A percentile compares a stretch with the other conserved stretches of the same genome.
These are phyloP conservation scores for Cyclaneusma minus DNA, from an alignment of 2,329 filamentous ascomycete genomes.

Conservation along the genomic window DNA sequence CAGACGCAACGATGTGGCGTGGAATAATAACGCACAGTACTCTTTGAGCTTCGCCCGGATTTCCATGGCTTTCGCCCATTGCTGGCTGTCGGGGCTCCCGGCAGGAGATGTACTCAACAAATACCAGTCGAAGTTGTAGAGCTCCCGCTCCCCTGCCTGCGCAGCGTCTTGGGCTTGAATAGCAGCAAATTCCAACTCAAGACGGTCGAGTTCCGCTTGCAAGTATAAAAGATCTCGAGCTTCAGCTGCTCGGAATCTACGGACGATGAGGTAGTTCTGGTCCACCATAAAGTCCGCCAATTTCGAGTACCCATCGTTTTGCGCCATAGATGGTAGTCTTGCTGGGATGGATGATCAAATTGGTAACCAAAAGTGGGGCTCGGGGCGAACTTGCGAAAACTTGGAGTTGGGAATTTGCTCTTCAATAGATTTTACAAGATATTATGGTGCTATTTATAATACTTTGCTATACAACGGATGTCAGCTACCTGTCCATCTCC, in stretches of 20 bases:
- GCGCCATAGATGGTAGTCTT: no score
- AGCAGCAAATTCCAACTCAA: conserved; percentile 3
- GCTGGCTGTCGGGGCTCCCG: conserved; percentile 1
- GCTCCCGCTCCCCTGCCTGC: conserved; percentile 2
- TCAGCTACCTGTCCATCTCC: no score
- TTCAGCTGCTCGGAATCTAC: conserved; percentile 3
- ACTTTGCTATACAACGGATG: no score
- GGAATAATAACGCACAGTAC: conserved; percentile 4
- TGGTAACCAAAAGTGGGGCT: no score
- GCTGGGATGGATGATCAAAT: no score
- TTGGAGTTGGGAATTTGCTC: no score
- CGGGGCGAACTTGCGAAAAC: no score
- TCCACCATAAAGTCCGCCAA: conserved; percentile 1
- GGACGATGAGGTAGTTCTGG: conserved; percentile 6
- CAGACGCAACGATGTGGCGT: background rate
- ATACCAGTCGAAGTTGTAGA: conserved; percentile 6
- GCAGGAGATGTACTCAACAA: conserved; percentile 3
- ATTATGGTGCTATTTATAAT: no score
- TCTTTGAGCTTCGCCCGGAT: conserved; percentile 6
- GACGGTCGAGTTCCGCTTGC: conserved; percentile 4
- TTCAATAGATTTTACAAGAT: no score
- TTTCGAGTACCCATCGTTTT: background rate
- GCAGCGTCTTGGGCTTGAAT: conserved; percentile 1
- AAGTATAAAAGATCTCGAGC: conserved; percentile 5
- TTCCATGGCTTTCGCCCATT: conserved; percentile 5